Percentiles rank a stretch among this genome's conserved stretches.
phyloP scores from a whole-genome alignment of 257 asterid species.

The Solanum chiquidenum region DNA sequence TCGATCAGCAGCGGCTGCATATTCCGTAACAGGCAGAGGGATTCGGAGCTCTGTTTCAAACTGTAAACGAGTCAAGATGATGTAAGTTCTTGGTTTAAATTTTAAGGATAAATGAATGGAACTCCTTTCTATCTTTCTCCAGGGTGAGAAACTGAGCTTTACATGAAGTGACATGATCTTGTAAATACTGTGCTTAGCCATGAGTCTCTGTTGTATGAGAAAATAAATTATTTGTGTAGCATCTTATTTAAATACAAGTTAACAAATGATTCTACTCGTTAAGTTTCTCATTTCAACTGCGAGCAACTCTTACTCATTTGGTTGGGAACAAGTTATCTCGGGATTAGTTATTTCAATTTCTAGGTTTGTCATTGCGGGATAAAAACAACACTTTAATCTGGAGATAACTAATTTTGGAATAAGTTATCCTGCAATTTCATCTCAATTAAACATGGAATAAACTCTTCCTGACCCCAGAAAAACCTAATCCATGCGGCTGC shows the following conservation, averaged over 20 bases:
- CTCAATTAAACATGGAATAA: not conserved
- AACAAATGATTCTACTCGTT: not conserved
- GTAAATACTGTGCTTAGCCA: not conserved
- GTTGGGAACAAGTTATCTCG: too few species aligned
- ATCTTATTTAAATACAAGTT: not conserved
- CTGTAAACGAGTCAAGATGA: constrained; percentile 58
- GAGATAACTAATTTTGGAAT: not conserved
- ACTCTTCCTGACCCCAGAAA: too few species aligned
- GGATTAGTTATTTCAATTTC: not conserved
- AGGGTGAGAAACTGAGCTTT: not conserved
- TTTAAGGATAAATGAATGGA: not conserved
- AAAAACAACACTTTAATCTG: not conserved
- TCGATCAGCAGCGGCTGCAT: constrained; percentile 69
- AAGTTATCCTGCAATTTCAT: too few species aligned
- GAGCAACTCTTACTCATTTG: not conserved
- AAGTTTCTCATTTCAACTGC: not conserved
- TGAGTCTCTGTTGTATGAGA: not conserved
- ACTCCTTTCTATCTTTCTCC: not conserved
- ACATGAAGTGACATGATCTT: not conserved
- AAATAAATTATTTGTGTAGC: not conserved
- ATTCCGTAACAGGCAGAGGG: constrained; percentile 70
- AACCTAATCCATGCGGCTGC: too few species aligned
- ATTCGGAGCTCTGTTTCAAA: constrained; percentile 61
- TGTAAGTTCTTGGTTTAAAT: constrained; percentile 23
- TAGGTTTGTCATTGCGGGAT: not conserved